A percentile compares a stretch with the other conserved stretches of the same genome.
phyloP scores from a whole-genome alignment of 257 asterid genomes.

The Paulownia fortunei region DNA sequence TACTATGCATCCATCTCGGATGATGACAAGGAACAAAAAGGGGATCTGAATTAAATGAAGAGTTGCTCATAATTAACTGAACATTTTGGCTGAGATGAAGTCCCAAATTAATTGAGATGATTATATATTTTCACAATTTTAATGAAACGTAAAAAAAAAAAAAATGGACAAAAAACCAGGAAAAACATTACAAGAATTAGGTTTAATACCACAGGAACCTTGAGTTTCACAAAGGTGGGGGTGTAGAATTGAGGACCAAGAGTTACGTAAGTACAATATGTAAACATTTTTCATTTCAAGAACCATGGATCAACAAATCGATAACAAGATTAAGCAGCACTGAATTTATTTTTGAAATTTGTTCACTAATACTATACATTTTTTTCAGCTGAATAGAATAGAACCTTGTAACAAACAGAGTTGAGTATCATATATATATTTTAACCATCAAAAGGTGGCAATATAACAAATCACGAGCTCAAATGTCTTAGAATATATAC shows the following conservation, averaged over 20 bases:
- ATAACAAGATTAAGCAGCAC: background rate
- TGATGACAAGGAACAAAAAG: background rate
- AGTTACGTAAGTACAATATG: background rate
- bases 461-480: background rate
- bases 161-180: background rate
- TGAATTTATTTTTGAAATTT: background rate
- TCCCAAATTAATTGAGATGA: background rate
- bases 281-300: background rate
- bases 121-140: background rate
- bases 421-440: background rate
- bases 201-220: background rate
- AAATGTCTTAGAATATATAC: background rate
- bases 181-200: background rate
- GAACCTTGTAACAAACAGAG: background rate
- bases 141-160: background rate
- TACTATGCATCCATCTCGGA: background rate
- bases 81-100: background rate
- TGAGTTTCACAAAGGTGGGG: conserved; percentile 19
- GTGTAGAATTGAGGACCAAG: background rate
- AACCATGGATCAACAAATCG: conserved; percentile 1
- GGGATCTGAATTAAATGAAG: background rate
- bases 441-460: background rate
- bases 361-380: background rate
- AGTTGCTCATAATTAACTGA: background rate
- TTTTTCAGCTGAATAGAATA: background rate